Conservation (phyloP, 768 basidiomycete species). For the Crucibulum laeve region DNA sequence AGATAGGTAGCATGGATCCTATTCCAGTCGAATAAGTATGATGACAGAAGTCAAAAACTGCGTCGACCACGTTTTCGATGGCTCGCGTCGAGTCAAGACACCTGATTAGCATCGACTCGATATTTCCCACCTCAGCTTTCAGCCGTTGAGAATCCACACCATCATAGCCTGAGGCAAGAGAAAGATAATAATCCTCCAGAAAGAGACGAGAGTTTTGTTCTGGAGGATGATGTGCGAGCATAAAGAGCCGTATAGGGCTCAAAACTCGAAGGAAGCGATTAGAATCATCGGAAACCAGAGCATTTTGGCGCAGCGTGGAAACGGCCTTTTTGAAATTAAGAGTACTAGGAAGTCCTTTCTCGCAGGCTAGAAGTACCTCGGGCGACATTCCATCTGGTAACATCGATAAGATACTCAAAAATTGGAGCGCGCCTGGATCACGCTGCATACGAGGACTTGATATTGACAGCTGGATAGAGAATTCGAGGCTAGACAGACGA, state of each 20-base stretch:
- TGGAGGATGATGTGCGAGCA: constrained; percentile 17
- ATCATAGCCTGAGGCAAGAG: constrained; percentile 12
- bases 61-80: constrained; percentile 12
- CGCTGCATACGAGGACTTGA: constrained; percentile 19
- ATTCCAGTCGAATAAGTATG: constrained; percentile 19
- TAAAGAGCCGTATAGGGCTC: constrained; percentile 22
- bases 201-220: constrained; percentile 11
- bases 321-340: constrained; percentile 16
- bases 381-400: constrained; percentile 23
- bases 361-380: constrained; percentile 7
- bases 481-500: constrained; percentile 22
- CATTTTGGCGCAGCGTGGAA: constrained; percentile 22
- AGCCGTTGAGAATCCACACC: constrained; percentile 10
- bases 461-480: constrained; percentile 25
- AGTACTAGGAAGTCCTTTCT: constrained; percentile 14
- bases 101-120: constrained; percentile 16
- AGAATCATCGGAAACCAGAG: constrained; percentile 16
- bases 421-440: constrained; percentile 17
- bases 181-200: constrained; percentile 17
- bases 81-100: constrained; percentile 9
- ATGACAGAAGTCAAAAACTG: constrained; percentile 17
- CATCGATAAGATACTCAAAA: constrained; percentile 21
- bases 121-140: constrained; percentile 18
- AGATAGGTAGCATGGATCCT: constrained; percentile 13
- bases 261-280: constrained; percentile 17